Evolutionary conservation across 495 filamentous ascomycete species (phyloP), one percentile per base, ranked within the genome.

Genomic region (Lentithecium fluviatile): DNA sequence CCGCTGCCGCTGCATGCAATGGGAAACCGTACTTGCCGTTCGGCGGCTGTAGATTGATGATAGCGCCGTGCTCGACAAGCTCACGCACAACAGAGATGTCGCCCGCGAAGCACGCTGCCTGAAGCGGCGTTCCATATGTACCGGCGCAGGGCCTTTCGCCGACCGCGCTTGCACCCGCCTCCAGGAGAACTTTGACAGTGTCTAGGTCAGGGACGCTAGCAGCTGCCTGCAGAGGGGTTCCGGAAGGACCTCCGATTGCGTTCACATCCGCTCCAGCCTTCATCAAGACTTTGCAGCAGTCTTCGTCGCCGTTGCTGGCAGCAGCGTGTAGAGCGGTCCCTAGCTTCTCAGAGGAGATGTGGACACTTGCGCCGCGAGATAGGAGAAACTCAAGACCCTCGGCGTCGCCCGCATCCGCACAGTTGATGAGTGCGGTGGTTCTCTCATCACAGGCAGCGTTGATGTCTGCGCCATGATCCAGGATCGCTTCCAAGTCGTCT

Each of bases 241-340:
- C 47, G 25, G 43, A 21, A 1, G 21, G 10, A 7, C 60, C 65
- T 17, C 49, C 54, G 7, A 47, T 19, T 24, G 36, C 42, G 36
- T 64, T 60, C 2, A 64, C 49, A 32, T 69, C 56, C 19, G 70
- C 68, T 6, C 70, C 70, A 10, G n/a, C 32, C 6, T 52, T 19
- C 11, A 72, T n/a, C 5, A 72, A 50, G n/a, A 68, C 20, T 20
- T 52, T 20, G 19, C 57, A 64, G 23, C 43, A 26, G 1, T 61
- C n/a, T 4, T 51, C 43, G 17, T 58, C 3, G 0, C 50, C 48
- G 11, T 62, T 6, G 11, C 8, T 46, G 6, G 65, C 58, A 32
- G 71, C 71, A 15, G 52, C 36, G 42, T 73, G 67, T 2, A 74
- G 58, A 25, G 69, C 64, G n/a, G 69, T 73, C 19, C 67, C 61